Conservation (phyloP, 2,329 filamentous ascomycete genomes). For the Knufia fluminis region DNA sequence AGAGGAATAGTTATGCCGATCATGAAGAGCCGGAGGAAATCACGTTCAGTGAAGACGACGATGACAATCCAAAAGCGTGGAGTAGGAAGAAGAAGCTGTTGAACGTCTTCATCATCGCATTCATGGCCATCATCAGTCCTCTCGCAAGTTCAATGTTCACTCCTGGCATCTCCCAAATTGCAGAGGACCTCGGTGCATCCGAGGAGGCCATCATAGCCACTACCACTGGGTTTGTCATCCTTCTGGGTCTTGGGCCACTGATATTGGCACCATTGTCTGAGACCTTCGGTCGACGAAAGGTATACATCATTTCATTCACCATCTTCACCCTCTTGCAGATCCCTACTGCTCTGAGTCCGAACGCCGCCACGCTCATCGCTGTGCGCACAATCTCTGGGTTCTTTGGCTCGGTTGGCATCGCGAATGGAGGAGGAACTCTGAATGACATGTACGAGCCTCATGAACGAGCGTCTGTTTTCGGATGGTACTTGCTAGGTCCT, state of each 20-base stretch:
- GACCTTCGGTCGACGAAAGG: conserved; percentile 45
- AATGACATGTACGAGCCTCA: conserved; percentile 13
- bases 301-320: conserved; percentile 28
- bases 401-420: conserved; percentile 17
- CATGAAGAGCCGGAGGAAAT: conserved; percentile 11
- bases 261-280: conserved; percentile 68
- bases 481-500: conserved; percentile 11
- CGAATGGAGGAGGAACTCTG: conserved; percentile 13
- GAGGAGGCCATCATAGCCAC: conserved; percentile 38
- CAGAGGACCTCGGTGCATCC: conserved; percentile 35
- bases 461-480: conserved; percentile 11
- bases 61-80: conserved; percentile 41
- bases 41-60: conserved; percentile 31
- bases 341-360: conserved; percentile 28
- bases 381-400: conserved; percentile 27
- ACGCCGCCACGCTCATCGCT: conserved; percentile 26
- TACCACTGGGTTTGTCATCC: conserved; percentile 43
- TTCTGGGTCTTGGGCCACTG: conserved; percentile 52
- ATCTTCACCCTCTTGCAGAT: conserved; percentile 31
- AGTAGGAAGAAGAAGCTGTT: conserved; percentile 35
- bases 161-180: conserved; percentile 43
- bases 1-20: background rate
- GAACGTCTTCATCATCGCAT: conserved; percentile 43
- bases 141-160: conserved; percentile 41
- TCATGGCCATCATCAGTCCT: conserved; percentile 34